These are phyloP conservation scores for Angomonas ambiguus DNA, from an alignment of 208 protist genomes.

Conservation along the genomic window DNA sequence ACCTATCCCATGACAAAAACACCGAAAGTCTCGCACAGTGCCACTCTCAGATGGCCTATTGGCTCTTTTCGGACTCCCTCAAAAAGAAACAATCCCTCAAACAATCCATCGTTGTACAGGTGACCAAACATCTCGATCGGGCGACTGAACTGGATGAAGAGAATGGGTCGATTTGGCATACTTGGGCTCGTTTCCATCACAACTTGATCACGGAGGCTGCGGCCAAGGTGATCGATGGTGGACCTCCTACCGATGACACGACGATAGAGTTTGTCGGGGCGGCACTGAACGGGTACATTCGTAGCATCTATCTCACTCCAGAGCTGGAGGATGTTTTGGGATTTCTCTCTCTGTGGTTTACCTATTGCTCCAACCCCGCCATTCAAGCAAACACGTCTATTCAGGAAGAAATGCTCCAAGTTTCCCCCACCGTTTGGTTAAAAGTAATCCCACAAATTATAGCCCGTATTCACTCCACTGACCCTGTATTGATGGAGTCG, in stretches of 20 bases:
- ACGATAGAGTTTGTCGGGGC: slow-evolving; percentile 59
- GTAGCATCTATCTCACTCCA: slow-evolving; percentile 72
- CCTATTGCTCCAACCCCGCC: slow-evolving; percentile 61
- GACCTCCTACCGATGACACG: not conserved
- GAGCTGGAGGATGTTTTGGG: slow-evolving; percentile 97
- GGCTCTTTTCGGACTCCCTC: slow-evolving; percentile 46
- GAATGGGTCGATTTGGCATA: slow-evolving; percentile 98
- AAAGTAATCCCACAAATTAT: slow-evolving; percentile 99
- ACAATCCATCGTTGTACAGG: slow-evolving; percentile 18
- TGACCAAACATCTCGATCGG: slow-evolving; percentile 58
- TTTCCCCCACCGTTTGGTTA: slow-evolving; percentile 98
- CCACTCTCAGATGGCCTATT: slow-evolving; percentile 80
- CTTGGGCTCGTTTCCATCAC: slow-evolving; percentile 96
- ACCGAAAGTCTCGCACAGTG: slow-evolving; percentile 65
- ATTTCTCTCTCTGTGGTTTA: slow-evolving; percentile 99
- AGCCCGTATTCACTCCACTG: slow-evolving; percentile 94
- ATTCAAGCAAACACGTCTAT: slow-evolving; percentile 64
- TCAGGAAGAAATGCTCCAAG: slow-evolving; percentile 82
- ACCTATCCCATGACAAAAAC: not conserved
- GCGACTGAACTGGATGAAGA: slow-evolving; percentile 82
- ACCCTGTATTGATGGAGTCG: slow-evolving; percentile 84
- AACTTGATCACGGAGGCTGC: slow-evolving; percentile 35
- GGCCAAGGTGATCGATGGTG: not conserved
- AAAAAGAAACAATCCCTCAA: slow-evolving; percentile 8
- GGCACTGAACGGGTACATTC: slow-evolving; percentile 96